A percentile compares a stretch with the other conserved stretches of the same genome.
These are phyloP conservation scores for Raddia guianensis DNA, from an alignment of 176 grass and related monocot species.

Conservation along the genomic window DNA sequence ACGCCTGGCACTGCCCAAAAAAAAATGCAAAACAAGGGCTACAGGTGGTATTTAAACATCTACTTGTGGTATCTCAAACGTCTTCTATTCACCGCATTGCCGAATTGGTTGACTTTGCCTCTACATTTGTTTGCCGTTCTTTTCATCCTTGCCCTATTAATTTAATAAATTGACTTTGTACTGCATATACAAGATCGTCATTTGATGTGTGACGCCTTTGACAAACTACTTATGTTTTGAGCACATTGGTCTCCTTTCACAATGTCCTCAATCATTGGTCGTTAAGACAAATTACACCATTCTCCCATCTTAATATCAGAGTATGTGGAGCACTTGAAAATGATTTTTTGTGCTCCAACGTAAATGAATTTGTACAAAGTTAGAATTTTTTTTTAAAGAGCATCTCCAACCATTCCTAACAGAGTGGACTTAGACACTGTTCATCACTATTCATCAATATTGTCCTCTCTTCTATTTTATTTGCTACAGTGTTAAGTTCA, in stretches of 20 bases:
- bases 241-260: slow-evolving; percentile 3
- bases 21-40: neutral
- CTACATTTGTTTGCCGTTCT: neutral
- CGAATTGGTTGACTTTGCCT: slow-evolving; percentile 75
- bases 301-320: neutral
- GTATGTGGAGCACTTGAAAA: neutral
- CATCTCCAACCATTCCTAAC: too few species aligned
- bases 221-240: slow-evolving; percentile 14
- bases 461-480: too few species aligned
- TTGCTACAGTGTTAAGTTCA: too few species aligned
- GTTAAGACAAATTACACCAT: slow-evolving; percentile 10
- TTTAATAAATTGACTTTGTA: slow-evolving; percentile 43
- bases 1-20: too few species aligned
- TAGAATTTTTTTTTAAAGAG: neutral
- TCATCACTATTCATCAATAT: too few species aligned
- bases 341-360: neutral
- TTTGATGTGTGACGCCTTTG: slow-evolving; percentile 21
- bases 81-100: slow-evolving; percentile 78
- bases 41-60: neutral
- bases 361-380: neutral
- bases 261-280: slow-evolving; percentile 29
- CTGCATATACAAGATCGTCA: neutral
- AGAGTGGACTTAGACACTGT: too few species aligned
- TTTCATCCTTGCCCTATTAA: slow-evolving; percentile 18
- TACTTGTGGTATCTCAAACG: slow-evolving; percentile 43